Conservation (phyloP, 495 filamentous ascomycete genomes). For the Xylaria telfairii region DNA sequence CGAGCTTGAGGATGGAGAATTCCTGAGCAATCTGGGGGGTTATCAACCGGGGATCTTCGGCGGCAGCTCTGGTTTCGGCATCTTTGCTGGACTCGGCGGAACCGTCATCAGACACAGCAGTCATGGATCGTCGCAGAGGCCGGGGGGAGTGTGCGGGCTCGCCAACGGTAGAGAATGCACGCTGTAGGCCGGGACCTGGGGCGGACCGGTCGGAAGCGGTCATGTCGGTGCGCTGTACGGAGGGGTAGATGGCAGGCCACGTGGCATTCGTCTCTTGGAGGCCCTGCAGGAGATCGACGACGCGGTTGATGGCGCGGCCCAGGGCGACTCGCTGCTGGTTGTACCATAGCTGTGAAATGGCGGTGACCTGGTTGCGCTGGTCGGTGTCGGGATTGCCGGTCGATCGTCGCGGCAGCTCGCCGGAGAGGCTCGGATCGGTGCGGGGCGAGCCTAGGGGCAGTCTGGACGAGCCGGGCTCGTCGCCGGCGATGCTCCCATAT, state of each 20-base stretch:
- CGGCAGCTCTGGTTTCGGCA: slow-evolving; percentile 60
- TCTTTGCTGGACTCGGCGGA: slow-evolving; percentile 74
- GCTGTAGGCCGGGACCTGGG: slow-evolving; percentile 58
- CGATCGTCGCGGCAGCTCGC: slow-evolving; percentile 48
- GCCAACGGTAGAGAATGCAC: slow-evolving; percentile 55
- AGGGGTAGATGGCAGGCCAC: slow-evolving; percentile 96
- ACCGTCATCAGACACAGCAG: slow-evolving; percentile 66
- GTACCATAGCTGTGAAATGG: slow-evolving; percentile 65
- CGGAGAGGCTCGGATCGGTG: slow-evolving; percentile 35
- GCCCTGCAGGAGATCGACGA: slow-evolving; percentile 76
- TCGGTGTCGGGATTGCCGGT: slow-evolving; percentile 41
- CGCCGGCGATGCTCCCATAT: slow-evolving; percentile 72
- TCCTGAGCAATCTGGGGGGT: slow-evolving; percentile 94
- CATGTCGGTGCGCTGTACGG: slow-evolving; percentile 68
- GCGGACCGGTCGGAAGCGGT: slow-evolving; percentile 45
- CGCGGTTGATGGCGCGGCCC: slow-evolving; percentile 80
- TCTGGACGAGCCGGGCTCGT: slow-evolving; percentile 37
- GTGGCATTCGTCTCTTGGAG: slow-evolving; percentile 86
- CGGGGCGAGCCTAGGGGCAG: slow-evolving; percentile 50
- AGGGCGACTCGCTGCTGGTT: slow-evolving; percentile 90
- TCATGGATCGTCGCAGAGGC: slow-evolving; percentile 74
- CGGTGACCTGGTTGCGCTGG: slow-evolving; percentile 50
- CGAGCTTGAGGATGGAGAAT: slow-evolving; percentile 92
- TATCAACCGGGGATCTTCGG: slow-evolving; percentile 78
- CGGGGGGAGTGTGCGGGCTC: slow-evolving; percentile 46